phyloP scores from a whole-genome alignment of 345 rosid species.

The Psidium friedrichsthalianum region DNA sequence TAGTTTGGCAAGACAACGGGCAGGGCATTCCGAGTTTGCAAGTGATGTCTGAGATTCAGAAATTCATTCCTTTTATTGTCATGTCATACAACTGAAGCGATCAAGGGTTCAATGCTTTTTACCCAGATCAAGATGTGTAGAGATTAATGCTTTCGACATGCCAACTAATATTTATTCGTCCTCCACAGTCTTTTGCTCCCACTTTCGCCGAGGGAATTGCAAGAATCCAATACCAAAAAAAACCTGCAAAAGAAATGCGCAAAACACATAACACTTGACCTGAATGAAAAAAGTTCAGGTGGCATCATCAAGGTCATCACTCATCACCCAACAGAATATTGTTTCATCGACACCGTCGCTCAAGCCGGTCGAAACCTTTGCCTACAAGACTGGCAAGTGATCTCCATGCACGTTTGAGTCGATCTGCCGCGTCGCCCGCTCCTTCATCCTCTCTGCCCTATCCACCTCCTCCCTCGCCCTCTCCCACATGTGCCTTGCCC shows the following conservation, averaged over 20 bases:
- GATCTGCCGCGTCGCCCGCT: constrained; percentile 48
- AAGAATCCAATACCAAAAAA: neutral
- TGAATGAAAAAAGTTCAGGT: neutral
- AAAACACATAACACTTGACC: neutral
- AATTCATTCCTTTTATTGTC: neutral
- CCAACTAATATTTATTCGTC: neutral
- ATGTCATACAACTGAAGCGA: neutral
- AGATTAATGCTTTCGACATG: neutral
- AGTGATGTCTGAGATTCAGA: neutral
- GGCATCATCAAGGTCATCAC: neutral
- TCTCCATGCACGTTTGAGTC: constrained; percentile 79
- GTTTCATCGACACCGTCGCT: neutral
- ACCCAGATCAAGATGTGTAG: neutral
- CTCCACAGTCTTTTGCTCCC: neutral
- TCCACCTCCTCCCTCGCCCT: constrained; percentile 78
- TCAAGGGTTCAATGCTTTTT: neutral
- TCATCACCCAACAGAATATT: neutral
- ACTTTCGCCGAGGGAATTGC: neutral
- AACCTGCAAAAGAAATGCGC: neutral
- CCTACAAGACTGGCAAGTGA: constrained; percentile 97
- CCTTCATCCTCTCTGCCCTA: constrained; percentile 75
- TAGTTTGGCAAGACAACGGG: neutral
- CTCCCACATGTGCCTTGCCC: constrained; percentile 86
- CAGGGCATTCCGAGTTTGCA: neutral
- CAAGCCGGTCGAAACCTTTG: constrained; percentile 62